Evolutionary conservation across 2,329 filamentous ascomycete species (phyloP), one percentile per base, ranked within the genome.

Genomic region (Clonostachys byssicola): DNA sequence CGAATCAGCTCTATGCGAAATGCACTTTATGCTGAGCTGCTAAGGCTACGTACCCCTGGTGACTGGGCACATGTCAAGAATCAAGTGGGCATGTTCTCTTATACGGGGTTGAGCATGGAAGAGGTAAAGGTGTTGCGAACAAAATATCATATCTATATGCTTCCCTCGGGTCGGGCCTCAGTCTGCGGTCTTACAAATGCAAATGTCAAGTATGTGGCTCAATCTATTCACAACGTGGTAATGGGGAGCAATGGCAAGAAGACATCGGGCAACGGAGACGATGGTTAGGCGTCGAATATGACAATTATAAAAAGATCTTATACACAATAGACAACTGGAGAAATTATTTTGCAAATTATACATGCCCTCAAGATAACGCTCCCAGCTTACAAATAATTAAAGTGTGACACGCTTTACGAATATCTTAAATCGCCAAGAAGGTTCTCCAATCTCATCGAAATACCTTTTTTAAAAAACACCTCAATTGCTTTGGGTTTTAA

Each of bases 181-280:
- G 57, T 70, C n/a, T 65, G 67, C 0, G 67, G 67, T 0, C 48
- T 70, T 6, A 70, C 68, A 18, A 58, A 66, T 0, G 47, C 53
- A 3, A 70, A 70, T 18, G 59, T 70, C 49, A 90, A 96, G 47
- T 96, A 96, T 71, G 88, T 97, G 60, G 94, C 92, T 43, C 85
- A 88, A 67, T 89, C 92, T 1, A 81, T 97, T 12, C 87, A 96
- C 64, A 88, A 86, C 67, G 88, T 92, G 34, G 89, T 97, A 7
- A 45, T 36, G 9, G 36, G 18, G 5, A 20, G 18, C 18, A 20
- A 20, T 20, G 18, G 18, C 5, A 20, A 5, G 18, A 20, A 20
- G 18, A 20, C 18, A 4, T 5, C 5, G 18, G 4, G 18, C 18
- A 20, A 20, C 18, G 18, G 18, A 20, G 18, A 4, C 18, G 5